phyloP scores from a whole-genome alignment of 148 eudicot genomes.

The Chenopodium suecicum region DNA sequence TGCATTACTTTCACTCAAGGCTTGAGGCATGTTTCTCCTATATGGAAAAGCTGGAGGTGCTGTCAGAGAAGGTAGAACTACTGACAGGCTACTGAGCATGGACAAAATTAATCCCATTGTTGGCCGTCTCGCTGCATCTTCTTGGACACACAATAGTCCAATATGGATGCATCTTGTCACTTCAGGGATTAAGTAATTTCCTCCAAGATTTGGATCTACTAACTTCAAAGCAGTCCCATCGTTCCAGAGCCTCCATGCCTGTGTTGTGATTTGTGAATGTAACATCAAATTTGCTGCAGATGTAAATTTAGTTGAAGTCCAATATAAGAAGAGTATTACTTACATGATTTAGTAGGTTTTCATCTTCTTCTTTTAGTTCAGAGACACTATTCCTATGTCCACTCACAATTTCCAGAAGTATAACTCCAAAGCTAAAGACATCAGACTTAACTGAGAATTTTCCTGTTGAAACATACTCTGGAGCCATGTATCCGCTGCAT shows the following conservation, averaged over 20 bases:
- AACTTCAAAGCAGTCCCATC: constrained; percentile 21
- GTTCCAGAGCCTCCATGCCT: constrained; percentile 33
- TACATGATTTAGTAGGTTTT: constrained; percentile 20
- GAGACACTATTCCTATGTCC: constrained; percentile 25
- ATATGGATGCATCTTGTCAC: constrained; percentile 33
- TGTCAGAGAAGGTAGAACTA: constrained; percentile 23
- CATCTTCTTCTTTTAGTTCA: constrained; percentile 7
- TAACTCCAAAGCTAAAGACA: constrained; percentile 66
- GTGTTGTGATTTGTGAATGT: not conserved
- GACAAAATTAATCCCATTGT: constrained; percentile 28
- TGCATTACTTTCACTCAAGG: constrained; percentile 18
- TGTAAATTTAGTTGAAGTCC: not conserved
- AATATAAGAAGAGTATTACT: not conserved
- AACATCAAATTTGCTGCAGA: not conserved
- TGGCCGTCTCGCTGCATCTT: constrained; percentile 31
- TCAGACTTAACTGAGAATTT: constrained; percentile 77
- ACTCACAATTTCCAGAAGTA: constrained; percentile 64
- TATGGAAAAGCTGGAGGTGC: constrained; percentile 24
- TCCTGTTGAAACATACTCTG: constrained; percentile 66
- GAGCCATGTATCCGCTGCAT: constrained; percentile 84
- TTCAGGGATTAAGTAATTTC: not conserved
- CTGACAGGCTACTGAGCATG: constrained; percentile 27
- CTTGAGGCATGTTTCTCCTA: not conserved
- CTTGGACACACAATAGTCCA: constrained; percentile 34
- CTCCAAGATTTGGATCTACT: constrained; percentile 18